Percentiles rank a stretch among this genome's conserved stretches.
phyloP scores from a whole-genome alignment of 257 asterid species.

The Nyctanthes arbortristis region DNA sequence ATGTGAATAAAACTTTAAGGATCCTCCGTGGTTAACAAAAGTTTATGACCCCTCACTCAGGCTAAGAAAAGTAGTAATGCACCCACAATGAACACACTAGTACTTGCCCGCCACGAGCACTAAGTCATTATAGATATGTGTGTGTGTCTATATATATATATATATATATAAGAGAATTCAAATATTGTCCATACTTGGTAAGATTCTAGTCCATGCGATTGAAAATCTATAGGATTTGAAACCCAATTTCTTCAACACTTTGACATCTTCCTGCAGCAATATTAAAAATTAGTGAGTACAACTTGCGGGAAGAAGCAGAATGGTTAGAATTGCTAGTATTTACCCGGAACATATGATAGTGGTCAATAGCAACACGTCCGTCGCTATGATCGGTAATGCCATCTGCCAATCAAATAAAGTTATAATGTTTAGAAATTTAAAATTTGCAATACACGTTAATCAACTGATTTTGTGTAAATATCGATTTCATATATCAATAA shows the following conservation, averaged over 20 bases:
- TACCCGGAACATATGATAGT: conserved; percentile 37
- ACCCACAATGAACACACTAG: too few relatives aligned
- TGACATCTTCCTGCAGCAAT: conserved; percentile 20
- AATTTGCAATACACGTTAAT: too few relatives aligned
- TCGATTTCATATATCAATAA: too few relatives aligned
- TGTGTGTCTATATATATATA: background rate
- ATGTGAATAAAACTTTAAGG: too few relatives aligned
- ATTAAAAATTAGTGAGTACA: background rate
- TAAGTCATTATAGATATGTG: too few relatives aligned
- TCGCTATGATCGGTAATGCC: conserved; percentile 30
- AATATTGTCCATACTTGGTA: conserved; percentile 19
- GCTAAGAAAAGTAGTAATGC: too few relatives aligned
- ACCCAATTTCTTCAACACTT: conserved; percentile 11
- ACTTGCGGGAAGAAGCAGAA: background rate
- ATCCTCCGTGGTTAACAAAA: too few relatives aligned
- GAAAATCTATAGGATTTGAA: conserved; percentile 23
- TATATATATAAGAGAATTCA: too few relatives aligned
- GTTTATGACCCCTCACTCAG: too few relatives aligned
- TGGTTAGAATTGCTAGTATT: background rate
- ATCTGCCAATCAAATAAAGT: conserved; percentile 17
- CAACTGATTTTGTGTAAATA: too few relatives aligned
- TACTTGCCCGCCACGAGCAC: background rate
- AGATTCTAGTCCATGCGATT: conserved; percentile 29
- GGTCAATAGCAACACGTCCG: conserved; percentile 43
- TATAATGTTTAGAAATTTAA: background rate